Conservation (phyloP, 768 basidiomycete genomes). For the Macrolepiota fuliginosa region DNA sequence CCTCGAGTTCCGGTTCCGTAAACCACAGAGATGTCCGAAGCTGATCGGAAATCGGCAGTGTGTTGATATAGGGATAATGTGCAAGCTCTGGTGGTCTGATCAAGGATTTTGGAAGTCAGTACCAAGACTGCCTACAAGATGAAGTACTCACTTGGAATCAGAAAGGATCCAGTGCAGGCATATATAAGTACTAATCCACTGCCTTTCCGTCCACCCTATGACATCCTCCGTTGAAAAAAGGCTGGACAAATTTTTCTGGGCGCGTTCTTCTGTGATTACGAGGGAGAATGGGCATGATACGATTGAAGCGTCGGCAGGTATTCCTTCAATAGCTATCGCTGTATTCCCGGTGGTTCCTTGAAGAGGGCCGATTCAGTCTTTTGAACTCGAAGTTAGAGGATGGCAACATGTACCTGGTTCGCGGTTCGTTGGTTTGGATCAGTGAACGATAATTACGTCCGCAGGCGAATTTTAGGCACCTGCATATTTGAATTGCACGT, state of each 20-base stretch:
- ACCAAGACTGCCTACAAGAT: background rate
- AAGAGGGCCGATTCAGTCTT: conserved; percentile 5
- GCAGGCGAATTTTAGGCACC: background rate
- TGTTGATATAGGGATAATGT: conserved; percentile 65
- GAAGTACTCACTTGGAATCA: conserved; percentile 9
- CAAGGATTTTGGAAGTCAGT: background rate
- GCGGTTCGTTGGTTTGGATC: background rate
- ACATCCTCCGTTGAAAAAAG: conserved; percentile 21
- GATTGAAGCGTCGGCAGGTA: conserved; percentile 50
- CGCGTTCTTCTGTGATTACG: conserved; percentile 54
- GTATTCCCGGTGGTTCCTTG: conserved; percentile 43
- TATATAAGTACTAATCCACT: conserved; percentile 63
- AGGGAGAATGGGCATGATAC: conserved; percentile 69
- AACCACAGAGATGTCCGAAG: conserved; percentile 79
- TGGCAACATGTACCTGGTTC: background rate
- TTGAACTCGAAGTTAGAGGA: conserved; percentile 5
- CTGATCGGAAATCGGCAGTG: conserved; percentile 54
- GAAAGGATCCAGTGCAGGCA: conserved; percentile 15
- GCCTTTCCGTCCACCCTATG: conserved; percentile 54
- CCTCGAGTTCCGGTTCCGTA: conserved; percentile 52
- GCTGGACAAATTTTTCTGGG: conserved; percentile 39
- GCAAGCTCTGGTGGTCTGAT: conserved; percentile 20
- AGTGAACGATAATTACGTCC: background rate
- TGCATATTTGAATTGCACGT: conserved; percentile 1
- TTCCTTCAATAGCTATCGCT: conserved; percentile 45